A percentile compares a stretch with the other conserved stretches of the same genome.
Conservation (phyloP, 805 yeast genomes). For the Kodamaea kaohsiungensis region DNA sequence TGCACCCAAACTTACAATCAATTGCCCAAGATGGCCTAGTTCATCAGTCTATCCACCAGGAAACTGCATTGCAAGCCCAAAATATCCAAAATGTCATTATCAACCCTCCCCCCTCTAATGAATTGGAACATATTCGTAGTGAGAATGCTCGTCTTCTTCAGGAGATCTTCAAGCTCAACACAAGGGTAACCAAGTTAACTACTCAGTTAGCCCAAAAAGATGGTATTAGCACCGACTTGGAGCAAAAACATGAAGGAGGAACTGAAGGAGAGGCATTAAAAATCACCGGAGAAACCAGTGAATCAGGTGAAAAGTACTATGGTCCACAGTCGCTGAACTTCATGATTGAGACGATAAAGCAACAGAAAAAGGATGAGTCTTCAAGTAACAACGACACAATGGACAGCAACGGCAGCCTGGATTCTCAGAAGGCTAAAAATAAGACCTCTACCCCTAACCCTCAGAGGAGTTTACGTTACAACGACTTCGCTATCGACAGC, state of each 20-base stretch:
- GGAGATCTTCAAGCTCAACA: conserved; percentile 20
- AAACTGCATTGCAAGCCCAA: neutral
- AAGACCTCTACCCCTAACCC: neutral
- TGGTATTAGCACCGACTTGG: neutral
- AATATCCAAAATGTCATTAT: neutral
- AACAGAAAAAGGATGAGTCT: neutral
- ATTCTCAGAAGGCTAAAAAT: neutral
- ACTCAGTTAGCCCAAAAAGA: conserved; percentile 1
- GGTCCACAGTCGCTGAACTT: conserved; percentile 52
- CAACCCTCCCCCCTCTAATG: neutral
- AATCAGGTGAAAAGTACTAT: conserved; percentile 45
- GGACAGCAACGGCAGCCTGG: neutral
- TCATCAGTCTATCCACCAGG: neutral
- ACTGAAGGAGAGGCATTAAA: conserved; percentile 9
- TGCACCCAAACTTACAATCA: conserved; percentile 1
- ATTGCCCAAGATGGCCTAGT: neutral
- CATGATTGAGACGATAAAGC: conserved; percentile 28
- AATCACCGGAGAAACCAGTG: conserved; percentile 40
- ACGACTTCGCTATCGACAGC: conserved; percentile 8
- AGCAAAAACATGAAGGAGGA: neutral
- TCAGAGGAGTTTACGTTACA: neutral
- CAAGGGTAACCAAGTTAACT: conserved; percentile 7
- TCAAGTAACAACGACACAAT: neutral
- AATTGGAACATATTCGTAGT: conserved; percentile 4
- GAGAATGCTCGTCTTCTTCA: conserved; percentile 23